phyloP scores from a whole-genome alignment of 2,329 filamentous ascomycete species.

The Trichophyton benhamiae region DNA sequence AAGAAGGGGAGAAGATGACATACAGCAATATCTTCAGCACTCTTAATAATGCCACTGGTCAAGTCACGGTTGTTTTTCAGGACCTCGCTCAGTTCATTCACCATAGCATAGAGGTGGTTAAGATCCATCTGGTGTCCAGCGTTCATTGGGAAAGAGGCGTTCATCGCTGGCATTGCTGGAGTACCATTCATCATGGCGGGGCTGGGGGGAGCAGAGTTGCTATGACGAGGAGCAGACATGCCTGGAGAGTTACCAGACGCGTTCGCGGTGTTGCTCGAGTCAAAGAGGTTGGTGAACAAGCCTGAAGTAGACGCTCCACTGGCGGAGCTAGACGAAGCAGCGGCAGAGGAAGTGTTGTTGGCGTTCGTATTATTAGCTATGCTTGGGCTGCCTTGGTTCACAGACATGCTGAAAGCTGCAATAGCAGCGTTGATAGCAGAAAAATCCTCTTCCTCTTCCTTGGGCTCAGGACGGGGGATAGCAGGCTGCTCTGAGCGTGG shows the following conservation, averaged over 20 bases:
- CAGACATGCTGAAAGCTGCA: constrained; percentile 14
- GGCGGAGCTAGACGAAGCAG: constrained; percentile 14
- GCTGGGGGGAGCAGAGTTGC: constrained; percentile 23
- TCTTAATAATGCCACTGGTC: constrained; percentile 38
- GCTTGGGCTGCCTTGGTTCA: constrained; percentile 4
- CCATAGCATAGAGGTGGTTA: constrained; percentile 39
- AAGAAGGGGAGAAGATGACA: constrained; percentile 11
- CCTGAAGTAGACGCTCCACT: constrained; percentile 16
- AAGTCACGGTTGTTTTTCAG: constrained; percentile 39
- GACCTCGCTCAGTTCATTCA: constrained; percentile 38
- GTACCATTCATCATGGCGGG: constrained; percentile 13
- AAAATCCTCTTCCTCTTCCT: constrained; percentile 19
- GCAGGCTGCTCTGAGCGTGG: constrained; percentile 2
- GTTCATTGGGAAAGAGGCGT: constrained; percentile 31
- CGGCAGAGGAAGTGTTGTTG: background rate
- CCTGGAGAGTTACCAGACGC: constrained; percentile 8
- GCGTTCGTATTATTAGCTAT: background rate
- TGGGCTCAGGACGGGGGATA: background rate
- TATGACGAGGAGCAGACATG: constrained; percentile 21
- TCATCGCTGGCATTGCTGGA: constrained; percentile 20
- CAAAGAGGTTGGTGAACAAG: constrained; percentile 24
- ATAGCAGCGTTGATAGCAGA: constrained; percentile 28
- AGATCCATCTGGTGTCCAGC: constrained; percentile 42
- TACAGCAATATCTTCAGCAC: constrained; percentile 39
- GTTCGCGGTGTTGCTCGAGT: constrained; percentile 23